Base-by-base conservation (phyloP, 345 rosid species). In the Theobroma cacao region DNA sequence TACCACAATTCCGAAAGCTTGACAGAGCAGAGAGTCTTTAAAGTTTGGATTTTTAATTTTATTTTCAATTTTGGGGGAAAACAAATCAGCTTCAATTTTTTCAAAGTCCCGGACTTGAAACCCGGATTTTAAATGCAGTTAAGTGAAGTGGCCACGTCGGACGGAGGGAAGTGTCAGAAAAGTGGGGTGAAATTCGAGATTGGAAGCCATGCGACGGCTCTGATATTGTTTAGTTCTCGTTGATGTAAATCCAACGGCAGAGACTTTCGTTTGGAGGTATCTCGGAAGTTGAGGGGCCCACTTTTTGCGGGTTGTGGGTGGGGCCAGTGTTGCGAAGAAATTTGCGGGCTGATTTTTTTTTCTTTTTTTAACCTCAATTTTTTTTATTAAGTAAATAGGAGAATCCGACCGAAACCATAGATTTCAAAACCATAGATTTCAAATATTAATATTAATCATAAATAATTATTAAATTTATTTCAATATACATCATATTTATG, bases 101-200 rank as follows among this genome's bases (percentile, higher is more conserved):
- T 48, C 50, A 43, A 56, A 24, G 31, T 7, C 1, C 47, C 92
- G 96, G 93, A 94, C 88, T 84, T 85, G 87, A 90, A 89, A 86
- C 75, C 80, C 90, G 87, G 93, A 87, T 82, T 91, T 92, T 77
- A 91, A 90, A 88, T 80, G 84, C 83, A 61, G 78, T 89, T 87
- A 81, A 90, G 65, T 84, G 86, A 80, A 91, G 64, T 86, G 88
- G 88, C 88, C 95, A 89, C 86, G 86, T 89, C 47, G 74, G 83
- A 82, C 31, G 66, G 45, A n/a, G n/a, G 30, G 73, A 8, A 40
- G 26, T 72, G 62, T 72, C 45, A 33, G 45, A 52, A 72, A 72
- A 13, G 45, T 0, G 75, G 30, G 18, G 13, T 28, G 73, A 52
- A 40, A 72, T 60, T 79, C 58, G 64, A 69, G 73, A 40, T 34